Evolutionary conservation across 306 rosid genomes (phyloP).

Genomic region (Fagus sylvatica): DNA sequence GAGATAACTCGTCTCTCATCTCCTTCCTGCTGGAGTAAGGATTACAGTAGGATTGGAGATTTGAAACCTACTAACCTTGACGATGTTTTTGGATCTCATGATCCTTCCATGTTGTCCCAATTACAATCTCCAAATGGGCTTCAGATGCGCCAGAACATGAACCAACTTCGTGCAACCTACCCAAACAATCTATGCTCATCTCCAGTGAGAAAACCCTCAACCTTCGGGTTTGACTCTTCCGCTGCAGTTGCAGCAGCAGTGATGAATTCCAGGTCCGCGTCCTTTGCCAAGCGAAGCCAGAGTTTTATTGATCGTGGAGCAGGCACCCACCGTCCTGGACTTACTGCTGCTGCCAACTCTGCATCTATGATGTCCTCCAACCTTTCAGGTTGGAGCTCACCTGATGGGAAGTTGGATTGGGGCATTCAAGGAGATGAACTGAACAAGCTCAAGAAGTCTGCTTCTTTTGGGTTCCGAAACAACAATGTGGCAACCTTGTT

Average conservation of each 20-base stretch:
- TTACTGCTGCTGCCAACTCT: constrained; percentile 57
- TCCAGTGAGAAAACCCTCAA: constrained; percentile 67
- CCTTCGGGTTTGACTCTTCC: constrained; percentile 74
- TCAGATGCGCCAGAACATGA: constrained; percentile 84
- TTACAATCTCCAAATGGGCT: constrained; percentile 61
- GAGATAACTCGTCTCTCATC: constrained; percentile 92
- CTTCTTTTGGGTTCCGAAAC: constrained; percentile 86
- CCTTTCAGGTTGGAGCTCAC: constrained; percentile 83
- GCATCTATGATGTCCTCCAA: constrained; percentile 54
- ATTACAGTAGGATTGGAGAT: constrained; percentile 62
- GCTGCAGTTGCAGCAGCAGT: constrained; percentile 87
- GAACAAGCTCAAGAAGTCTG: constrained; percentile 87
- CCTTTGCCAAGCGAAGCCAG: constrained; percentile 93
- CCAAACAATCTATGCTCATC: constrained; percentile 78
- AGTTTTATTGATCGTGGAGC: constrained; percentile 92
- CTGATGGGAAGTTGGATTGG: constrained; percentile 86
- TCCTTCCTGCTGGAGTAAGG: constrained; percentile 62
- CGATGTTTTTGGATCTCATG: constrained; percentile 71
- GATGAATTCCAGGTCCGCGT: constrained; percentile 91
- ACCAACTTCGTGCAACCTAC: constrained; percentile 88
- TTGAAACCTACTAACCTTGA: constrained; percentile 85
- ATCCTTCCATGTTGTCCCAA: constrained; percentile 64
- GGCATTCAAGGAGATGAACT: constrained; percentile 85
- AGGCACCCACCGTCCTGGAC: constrained; percentile 41
- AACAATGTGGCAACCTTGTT: constrained; percentile 29